phyloP scores from a whole-genome alignment of 768 basidiomycete species.

The Boletus insuetus region DNA sequence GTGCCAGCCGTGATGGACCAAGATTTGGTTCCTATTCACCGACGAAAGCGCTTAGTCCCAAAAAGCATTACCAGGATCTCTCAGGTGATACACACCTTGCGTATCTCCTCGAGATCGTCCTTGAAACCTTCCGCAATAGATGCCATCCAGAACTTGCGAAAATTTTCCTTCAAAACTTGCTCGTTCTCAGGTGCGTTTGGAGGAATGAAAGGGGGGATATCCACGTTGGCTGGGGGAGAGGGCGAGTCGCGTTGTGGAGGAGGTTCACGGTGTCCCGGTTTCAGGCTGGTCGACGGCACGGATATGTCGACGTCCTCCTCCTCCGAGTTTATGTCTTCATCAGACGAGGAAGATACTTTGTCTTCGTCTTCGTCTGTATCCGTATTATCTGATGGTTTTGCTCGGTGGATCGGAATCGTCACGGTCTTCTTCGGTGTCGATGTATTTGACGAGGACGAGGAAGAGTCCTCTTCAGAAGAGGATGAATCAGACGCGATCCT shows the following conservation, averaged over 20 bases:
- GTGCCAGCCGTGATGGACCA: conserved; percentile 59
- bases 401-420: conserved; percentile 4
- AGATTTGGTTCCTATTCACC: conserved; percentile 59
- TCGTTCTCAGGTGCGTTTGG: conserved; percentile 42
- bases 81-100: conserved; percentile 52
- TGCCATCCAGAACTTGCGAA: conserved; percentile 86
- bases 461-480: conserved; percentile 36
- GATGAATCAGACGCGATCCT: conserved; percentile 43
- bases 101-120: conserved; percentile 80
- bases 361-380: conserved; percentile 12
- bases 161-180: conserved; percentile 57
- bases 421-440: conserved; percentile 10
- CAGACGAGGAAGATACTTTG: conserved; percentile 17
- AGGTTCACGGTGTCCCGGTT: not conserved
- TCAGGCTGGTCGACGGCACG: not conserved
- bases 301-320: conserved; percentile 3
- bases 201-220: conserved; percentile 60
- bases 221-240: conserved; percentile 19
- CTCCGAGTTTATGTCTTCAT: conserved; percentile 2
- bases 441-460: conserved; percentile 19
- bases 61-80: not conserved
- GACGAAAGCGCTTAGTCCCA: not conserved
- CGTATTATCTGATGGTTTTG: conserved; percentile 3
- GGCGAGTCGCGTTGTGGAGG: conserved; percentile 21
- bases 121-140: conserved; percentile 79